These are phyloP conservation scores for Haematococcus sp. DNA, from an alignment of 139 green algal genomes.

Conservation along the genomic window DNA sequence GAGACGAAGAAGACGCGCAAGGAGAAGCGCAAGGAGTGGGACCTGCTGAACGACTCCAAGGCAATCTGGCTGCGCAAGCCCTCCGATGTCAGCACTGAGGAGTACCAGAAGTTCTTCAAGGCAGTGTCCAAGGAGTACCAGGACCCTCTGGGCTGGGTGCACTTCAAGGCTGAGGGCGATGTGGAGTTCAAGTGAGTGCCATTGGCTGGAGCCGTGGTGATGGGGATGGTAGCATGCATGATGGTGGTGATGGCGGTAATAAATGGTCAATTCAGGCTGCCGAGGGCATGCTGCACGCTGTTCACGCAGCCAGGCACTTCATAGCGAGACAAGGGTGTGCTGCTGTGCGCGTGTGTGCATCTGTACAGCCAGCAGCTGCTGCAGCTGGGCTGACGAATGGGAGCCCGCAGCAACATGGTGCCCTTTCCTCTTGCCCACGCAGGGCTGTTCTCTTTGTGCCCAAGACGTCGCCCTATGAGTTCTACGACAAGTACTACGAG, in stretches of 20 bases:
- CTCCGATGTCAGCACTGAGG: slow-evolving; percentile 82
- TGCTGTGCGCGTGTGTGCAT: no score
- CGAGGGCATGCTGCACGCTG: background rate
- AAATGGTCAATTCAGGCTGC: background rate
- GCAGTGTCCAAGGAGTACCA: slow-evolving; percentile 76
- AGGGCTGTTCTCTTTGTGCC: slow-evolving; percentile 90
- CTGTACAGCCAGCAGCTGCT: no score
- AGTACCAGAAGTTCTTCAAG: slow-evolving; percentile 98
- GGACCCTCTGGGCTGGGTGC: slow-evolving; percentile 76
- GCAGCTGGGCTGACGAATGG: background rate
- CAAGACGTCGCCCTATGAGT: slow-evolving; percentile 57
- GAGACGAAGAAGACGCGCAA: slow-evolving; percentile 79
- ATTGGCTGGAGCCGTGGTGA: no score
- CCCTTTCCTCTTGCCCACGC: no score
- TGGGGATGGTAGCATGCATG: no score
- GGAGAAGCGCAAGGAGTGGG: slow-evolving; percentile 87
- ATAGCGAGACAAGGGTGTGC: no score
- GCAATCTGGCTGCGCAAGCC: slow-evolving; percentile 93
- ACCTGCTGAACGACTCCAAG: slow-evolving; percentile 94
- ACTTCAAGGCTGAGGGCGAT: slow-evolving; percentile 98
- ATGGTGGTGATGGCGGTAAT: no score
- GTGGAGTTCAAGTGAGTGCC: slow-evolving; percentile 89
- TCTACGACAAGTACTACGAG: slow-evolving; percentile 94
- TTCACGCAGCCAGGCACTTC: background rate
- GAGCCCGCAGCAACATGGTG: background rate